Conservation (phyloP, 2,329 filamentous ascomycete species). For the Tothia fuscella region DNA sequence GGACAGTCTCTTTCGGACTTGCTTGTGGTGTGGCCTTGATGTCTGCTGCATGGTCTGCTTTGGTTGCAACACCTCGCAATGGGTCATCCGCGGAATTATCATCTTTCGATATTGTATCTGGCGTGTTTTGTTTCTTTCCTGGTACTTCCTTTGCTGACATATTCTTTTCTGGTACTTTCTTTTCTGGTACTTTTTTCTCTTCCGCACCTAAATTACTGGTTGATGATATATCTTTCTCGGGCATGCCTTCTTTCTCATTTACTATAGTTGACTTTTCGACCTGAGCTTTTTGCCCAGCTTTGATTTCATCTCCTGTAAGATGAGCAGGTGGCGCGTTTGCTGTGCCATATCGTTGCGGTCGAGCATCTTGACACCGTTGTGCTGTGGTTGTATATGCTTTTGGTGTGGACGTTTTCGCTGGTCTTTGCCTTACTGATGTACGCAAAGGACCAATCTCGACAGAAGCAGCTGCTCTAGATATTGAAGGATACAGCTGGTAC, state of each 20-base stretch:
- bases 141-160: not conserved
- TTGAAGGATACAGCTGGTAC: slow-evolving; percentile 2
- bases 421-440: slow-evolving; percentile 2
- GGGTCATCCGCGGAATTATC: not conserved
- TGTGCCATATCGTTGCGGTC: slow-evolving; percentile 31
- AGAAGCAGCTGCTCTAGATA: slow-evolving; percentile 4
- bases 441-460: slow-evolving; percentile 3
- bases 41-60: slow-evolving; percentile 8
- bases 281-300: not conserved
- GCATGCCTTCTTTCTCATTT: not conserved
- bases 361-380: not conserved
- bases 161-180: not conserved
- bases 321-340: slow-evolving; percentile 35
- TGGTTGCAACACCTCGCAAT: slow-evolving; percentile 4
- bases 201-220: not conserved
- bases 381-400: slow-evolving; percentile 4
- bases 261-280: not conserved
- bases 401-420: not conserved
- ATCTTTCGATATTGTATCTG: not conserved
- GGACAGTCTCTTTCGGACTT: slow-evolving; percentile 28
- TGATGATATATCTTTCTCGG: not conserved
- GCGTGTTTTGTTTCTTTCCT: too few species aligned
- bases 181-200: not conserved
- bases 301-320: slow-evolving; percentile 15
- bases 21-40: slow-evolving; percentile 13